These are phyloP conservation scores for Candida montana DNA, from an alignment of 805 yeast genomes.

Conservation along the genomic window DNA sequence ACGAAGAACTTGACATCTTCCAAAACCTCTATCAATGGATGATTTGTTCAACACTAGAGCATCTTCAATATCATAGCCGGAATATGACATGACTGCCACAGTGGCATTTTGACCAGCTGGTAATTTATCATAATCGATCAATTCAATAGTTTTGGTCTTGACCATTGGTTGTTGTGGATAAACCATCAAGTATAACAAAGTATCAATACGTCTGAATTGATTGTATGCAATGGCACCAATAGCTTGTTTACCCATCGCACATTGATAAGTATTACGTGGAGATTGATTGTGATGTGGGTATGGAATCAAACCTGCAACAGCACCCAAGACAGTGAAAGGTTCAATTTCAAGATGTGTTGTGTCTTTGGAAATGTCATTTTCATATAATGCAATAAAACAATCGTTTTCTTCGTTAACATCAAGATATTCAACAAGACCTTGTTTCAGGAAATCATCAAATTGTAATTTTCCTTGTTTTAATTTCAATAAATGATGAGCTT, in stretches of 20 bases:
- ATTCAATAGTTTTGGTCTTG: conserved; percentile 92
- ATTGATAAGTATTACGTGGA: conserved; percentile 87
- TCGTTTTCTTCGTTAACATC: conserved; percentile 98
- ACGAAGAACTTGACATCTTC: conserved; percentile 92
- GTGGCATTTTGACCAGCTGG: conserved; percentile 99
- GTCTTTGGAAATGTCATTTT: conserved; percentile 47
- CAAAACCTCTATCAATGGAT: conserved; percentile 93
- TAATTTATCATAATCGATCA: conserved; percentile 89
- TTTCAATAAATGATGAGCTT: conserved; percentile 58
- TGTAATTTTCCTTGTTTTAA: conserved; percentile 66
- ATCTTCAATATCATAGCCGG: conserved; percentile 99
- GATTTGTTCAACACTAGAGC: conserved; percentile 92
- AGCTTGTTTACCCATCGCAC: conserved; percentile 99
- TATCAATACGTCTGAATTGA: conserved; percentile 93
- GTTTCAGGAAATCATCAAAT: conserved; percentile 85
- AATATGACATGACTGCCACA: conserved; percentile 98
- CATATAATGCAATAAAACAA: conserved; percentile 86
- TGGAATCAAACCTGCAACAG: conserved; percentile 89
- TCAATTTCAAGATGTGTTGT: conserved; percentile 93
- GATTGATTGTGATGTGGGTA: conserved; percentile 92
- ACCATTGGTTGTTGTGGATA: conserved; percentile 99
- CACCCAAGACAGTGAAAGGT: conserved; percentile 88
- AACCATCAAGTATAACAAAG: conserved; percentile 90
- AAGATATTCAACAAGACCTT: conserved; percentile 88
- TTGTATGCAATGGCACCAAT: conserved; percentile 98